Base-by-base conservation (phyloP, 805 yeast species). In the Barnettozyma salicaria region DNA sequence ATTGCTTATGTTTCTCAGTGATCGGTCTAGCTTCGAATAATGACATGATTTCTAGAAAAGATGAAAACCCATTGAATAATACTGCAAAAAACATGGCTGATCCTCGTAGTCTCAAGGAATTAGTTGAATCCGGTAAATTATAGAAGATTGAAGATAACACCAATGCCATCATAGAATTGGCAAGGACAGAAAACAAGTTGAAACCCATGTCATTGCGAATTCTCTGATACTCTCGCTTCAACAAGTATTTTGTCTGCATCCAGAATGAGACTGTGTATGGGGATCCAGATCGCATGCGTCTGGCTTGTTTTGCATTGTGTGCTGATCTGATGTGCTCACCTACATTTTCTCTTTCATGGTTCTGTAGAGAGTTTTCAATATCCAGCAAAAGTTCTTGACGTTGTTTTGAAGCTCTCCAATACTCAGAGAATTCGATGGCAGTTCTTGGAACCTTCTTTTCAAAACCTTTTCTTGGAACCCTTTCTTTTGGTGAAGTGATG, bases 71-170 rank as follows among this genome's bases (percentile, higher is more conserved):
- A 53, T 77, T 77, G 58, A 76, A 78, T 50, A 78, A 62, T 31
- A 74, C 67, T 17, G 81, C 78, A 55, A 79, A 79, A 60, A 82
- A 83, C 67, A 82, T 63, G 31, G 79, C 70, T 28, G 86, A 76
- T 48, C 78, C 71, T 52, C 87, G 64, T 48, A 60, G 65, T 53
- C 68, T 76, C 45, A 78, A 70, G 2, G 76, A 67, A 1, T 49
- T 57, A 1, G 83, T 70, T 19, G 53, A 54, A 20, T 40, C 34
- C 43, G 53, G 56, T 44, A 74, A 50, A 46, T 76, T 73, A 58
- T 72, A 77, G 48, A 75, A 78, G 46, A 78, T 67, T 2, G 84
- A 77, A 22, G 78, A 65, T 30, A 74, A 55, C 26, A 78, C 58
- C 39, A 78, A 59, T 21, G 77, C 75, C 76, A 77, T 75, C 9